Evolutionary conservation across 2,329 filamentous ascomycete genomes (phyloP), one percentile per base, ranked within the genome.

Genomic region (Alternaria arbusti): DNA sequence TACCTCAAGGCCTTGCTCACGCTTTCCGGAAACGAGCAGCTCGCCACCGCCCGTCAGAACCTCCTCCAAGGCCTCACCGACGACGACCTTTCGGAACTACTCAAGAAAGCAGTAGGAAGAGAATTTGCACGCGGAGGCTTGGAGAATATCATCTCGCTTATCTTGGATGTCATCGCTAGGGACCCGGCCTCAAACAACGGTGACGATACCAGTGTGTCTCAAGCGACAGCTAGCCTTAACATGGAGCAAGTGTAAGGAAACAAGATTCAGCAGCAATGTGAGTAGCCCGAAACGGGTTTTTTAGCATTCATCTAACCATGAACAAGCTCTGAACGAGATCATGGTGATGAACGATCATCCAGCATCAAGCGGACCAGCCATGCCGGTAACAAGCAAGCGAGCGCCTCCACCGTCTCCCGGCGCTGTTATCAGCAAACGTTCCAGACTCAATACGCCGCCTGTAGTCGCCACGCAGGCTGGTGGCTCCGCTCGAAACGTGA

Each of bases 1-100:
- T 57, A 57, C 15, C 30, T 57, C 3, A 43, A 56, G 25, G 58
- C 58, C 0, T 26, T 63, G 5, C 57, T 63, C 10, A 5, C 51
- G 32, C 58, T 61, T 6, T 61, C 58, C 1, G 52, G 32, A 2
- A 17, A 51, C 22, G 22, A 49, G 32, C 45, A 28, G 17, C 52
- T 56, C 2, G 17, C 15, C 3, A 22, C 8, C 0, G 7, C 51
- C 5, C 58, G 58, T 12, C 40, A 10, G 13, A 13, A 26, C 2
- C 22, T 56, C 0, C 44, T 50, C 6, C 30, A 25, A 17, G 43
- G 22, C 13, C 6, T 55, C 22, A 17, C 9, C 17, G 20, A 56
- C 9, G n/a, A 43, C 2, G 45, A 50, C 6, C 30, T 60, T 2
- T 9, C 12, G 15, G 23, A 32, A 1, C 10, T 56, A 1, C 36